Base-by-base conservation (phyloP, 768 basidiomycete species). In the Mycena galopus region DNA sequence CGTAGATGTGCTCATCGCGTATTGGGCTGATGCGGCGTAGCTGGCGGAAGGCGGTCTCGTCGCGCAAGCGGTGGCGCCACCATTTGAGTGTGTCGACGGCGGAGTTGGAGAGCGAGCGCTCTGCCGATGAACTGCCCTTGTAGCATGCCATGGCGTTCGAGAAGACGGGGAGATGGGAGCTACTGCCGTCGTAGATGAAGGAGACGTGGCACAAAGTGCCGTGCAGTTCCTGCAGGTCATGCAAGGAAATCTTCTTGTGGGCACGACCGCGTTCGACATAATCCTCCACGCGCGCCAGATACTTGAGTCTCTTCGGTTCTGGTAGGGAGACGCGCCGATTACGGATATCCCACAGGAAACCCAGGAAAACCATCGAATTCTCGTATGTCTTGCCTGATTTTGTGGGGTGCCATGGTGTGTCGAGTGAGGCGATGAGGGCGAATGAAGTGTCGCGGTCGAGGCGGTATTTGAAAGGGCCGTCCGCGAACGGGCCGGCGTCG, bases 281-380 rank as follows among this genome's bases (percentile, higher is more conserved):
- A 23, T 7, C 23, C 3, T 12, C 11, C 1, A 67, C 71, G 1
- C 74, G 65, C 8, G 30, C 57, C 4, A 79, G 65, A 58, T 77
- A 79, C 42, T 81, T 83, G 9, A 68, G 17, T 0, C 75, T 76
- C 63, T 84, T 84, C 23, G 63, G 21, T 25, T 81, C 73, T 1
- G 80, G 78, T 0, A 84, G 73, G 1, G 74, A 71, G 10, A 82
- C 81, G 0, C 73, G 67, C 17, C 73, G 72, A 14, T 32, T 19
- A 10, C 39, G 47, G 12, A 84, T 39, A 65, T 82, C 76, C 83
- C 82, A 84, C 4, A 57, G 29, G 53, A 83, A 80, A 3, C 82
- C 82, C 9, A 81, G 57, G 58, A 80, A 84, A 1, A 37, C 50
- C 42, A 76, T 72, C 2, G 30, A 33, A 56, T 53, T 21, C 0